Evolutionary conservation across 108 stramenopile species (phyloP), one percentile per base, ranked within the genome.

Genomic region (Skeletonema potamos): DNA sequence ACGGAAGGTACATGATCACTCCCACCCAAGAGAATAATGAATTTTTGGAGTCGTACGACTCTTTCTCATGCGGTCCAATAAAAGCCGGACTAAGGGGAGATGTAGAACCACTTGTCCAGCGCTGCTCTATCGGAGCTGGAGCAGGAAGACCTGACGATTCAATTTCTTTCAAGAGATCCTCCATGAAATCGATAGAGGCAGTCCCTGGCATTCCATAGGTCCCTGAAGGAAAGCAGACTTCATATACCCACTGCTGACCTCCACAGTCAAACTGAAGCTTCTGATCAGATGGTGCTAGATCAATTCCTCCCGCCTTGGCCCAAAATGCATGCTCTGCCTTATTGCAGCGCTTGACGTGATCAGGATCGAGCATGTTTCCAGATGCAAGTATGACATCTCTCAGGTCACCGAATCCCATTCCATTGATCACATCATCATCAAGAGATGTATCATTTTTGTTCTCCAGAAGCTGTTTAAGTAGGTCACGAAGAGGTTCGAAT

Each of bases 211-310:
- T 17, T 13, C 87, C 83, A 34, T 91, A 82, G 7, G 95, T 87
- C 7, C 97, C 97, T 4, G 83, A 86, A 27, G 94, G 92, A 48
- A 99, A 95, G 44, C 91, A 93, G 18, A 98, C 96, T 84, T 99
- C 99, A 55, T 82, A 87, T 12, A 99, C 99, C 94, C 96, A 96
- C 77, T 99, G 99, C 84, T 98, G 93, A 12, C 99, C 99, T 13
- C 99, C 99, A 76, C 99, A 99, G 80, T 99, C 99, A 74, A 99
- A 99, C 34, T 97, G 96, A 6, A 99, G 88, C 44, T 92, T 68
- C 64, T 93, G 62, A 66, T 93, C 92, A 36, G 89, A 92, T 18
- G 92, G 91, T 18, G 75, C 65, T n/a, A 83, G 80, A 48, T 85
- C 85, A 61, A 88, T 85, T 58, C 96, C 98, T 72, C 92, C 82